Conservation (phyloP, 208 protist genomes). For the Phytomonas sp. region DNA sequence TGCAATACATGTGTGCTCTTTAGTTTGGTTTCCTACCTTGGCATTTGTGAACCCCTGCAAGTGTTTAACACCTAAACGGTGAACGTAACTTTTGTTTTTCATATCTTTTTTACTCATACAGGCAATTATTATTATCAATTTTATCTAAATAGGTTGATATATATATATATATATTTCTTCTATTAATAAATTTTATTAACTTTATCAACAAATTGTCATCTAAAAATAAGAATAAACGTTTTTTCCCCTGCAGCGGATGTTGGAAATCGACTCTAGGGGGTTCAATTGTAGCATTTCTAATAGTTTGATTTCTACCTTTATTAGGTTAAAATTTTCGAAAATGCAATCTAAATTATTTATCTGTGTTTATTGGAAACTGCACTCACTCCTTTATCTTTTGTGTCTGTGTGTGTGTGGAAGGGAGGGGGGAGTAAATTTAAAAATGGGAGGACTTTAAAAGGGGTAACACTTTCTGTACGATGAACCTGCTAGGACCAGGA, state of each 20-base stretch:
- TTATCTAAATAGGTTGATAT: slow-evolving; percentile 5
- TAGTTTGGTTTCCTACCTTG: not conserved
- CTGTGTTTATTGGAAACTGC: not conserved
- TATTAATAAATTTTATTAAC: not conserved
- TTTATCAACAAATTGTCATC: not conserved
- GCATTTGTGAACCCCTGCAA: not conserved
- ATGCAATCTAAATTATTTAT: not conserved
- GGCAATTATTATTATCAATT: slow-evolving; percentile 4
- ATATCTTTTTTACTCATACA: not conserved
- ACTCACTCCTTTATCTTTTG: not conserved
- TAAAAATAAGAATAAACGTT: not conserved
- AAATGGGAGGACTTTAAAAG: not conserved
- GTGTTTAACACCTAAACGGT: not conserved
- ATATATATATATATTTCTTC: slow-evolving; percentile 4
- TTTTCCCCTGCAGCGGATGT: not conserved
- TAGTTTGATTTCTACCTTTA: not conserved
- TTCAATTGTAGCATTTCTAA: not conserved
- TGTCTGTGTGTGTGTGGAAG: too few species aligned
- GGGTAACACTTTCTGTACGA: not conserved
- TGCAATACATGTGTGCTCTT: not conserved
- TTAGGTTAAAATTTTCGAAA: not conserved
- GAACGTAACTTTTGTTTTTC: not conserved
- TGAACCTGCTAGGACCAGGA: too few species aligned
- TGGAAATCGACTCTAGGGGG: not conserved
- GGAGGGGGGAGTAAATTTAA: not conserved